These are phyloP conservation scores for Ocimum tenuiflorum DNA, from an alignment of 257 asterid genomes.

Conservation along the genomic window DNA sequence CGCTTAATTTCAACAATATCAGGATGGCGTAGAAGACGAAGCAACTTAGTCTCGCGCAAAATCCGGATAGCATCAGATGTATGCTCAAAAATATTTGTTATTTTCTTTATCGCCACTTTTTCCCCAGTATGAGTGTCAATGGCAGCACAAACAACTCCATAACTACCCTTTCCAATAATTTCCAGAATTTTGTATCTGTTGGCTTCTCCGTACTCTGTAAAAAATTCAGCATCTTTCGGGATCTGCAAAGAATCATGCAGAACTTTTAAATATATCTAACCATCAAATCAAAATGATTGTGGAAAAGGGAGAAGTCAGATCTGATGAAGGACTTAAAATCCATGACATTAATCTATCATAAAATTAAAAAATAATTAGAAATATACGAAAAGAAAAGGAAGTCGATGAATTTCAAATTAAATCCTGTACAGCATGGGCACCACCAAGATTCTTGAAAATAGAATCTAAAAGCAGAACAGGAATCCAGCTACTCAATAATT, in stretches of 20 bases:
- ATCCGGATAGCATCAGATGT: conserved; percentile 80
- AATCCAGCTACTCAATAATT: too few species aligned
- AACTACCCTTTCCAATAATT: conserved; percentile 85
- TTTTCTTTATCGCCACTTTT: conserved; percentile 89
- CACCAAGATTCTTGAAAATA: too few species aligned
- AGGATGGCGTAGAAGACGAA: conserved; percentile 77
- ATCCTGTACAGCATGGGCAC: too few species aligned
- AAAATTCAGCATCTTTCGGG: conserved; percentile 59
- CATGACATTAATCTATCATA: too few species aligned
- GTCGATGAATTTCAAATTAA: too few species aligned
- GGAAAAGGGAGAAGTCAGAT: too few species aligned
- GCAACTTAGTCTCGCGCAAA: conserved; percentile 81
- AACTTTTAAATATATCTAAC: too few species aligned
- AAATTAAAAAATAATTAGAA: too few species aligned
- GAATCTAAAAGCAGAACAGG: too few species aligned
- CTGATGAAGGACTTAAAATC: too few species aligned
- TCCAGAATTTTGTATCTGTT: conserved; percentile 76
- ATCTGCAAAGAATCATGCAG: conserved; percentile 32
- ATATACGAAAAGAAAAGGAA: too few species aligned
- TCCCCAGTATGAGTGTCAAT: conserved; percentile 81
- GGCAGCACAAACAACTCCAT: conserved; percentile 94
- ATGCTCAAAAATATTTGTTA: conserved; percentile 76
- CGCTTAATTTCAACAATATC: conserved; percentile 91
- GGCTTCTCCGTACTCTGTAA: conserved; percentile 82
- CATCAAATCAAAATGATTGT: too few species aligned